These are phyloP conservation scores for Annona cherimola DNA, from an alignment of 164 flowering plant species.

Conservation along the genomic window DNA sequence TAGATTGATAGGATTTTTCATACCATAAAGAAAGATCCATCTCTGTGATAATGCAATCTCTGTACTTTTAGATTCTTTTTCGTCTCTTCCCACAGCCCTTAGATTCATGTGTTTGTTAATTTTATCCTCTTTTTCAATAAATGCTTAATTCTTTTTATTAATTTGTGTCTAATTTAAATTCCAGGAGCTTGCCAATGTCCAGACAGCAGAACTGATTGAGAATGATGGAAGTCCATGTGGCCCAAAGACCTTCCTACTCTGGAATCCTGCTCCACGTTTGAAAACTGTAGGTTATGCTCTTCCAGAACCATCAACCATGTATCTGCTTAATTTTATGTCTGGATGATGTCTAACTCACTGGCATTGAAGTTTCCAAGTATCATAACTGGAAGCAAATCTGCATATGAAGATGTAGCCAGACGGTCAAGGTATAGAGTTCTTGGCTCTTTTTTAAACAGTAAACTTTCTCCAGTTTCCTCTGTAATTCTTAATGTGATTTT, in stretches of 20 bases:
- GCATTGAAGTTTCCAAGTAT: conserved; percentile 19
- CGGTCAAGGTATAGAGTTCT: conserved; percentile 46
- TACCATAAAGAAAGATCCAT: no score
- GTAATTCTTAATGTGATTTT: not conserved
- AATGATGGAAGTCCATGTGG: conserved; percentile 96
- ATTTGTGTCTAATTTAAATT: not conserved
- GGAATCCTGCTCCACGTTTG: conserved; percentile 69
- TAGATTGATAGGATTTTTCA: not conserved
- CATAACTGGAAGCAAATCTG: conserved; percentile 16
- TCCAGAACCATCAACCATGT: conserved; percentile 6
- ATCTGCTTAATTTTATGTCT: conserved; percentile 1
- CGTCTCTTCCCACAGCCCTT: not conserved
- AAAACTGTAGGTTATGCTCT: conserved; percentile 39
- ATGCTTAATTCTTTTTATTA: not conserved
- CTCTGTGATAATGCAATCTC: not conserved
- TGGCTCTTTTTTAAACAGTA: not conserved
- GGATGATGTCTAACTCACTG: conserved; percentile 25
- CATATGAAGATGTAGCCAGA: conserved; percentile 22
- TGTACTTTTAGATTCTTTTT: not conserved
- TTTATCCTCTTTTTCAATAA: not conserved
- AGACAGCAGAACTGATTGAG: conserved; percentile 63
- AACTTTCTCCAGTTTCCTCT: not conserved
- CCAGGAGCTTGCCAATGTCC: conserved; percentile 79
- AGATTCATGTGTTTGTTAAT: not conserved
- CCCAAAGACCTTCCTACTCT: conserved; percentile 66